phyloP scores from a whole-genome alignment of 176 grass and related monocot genomes.

The Coix lacrymajobi region DNA sequence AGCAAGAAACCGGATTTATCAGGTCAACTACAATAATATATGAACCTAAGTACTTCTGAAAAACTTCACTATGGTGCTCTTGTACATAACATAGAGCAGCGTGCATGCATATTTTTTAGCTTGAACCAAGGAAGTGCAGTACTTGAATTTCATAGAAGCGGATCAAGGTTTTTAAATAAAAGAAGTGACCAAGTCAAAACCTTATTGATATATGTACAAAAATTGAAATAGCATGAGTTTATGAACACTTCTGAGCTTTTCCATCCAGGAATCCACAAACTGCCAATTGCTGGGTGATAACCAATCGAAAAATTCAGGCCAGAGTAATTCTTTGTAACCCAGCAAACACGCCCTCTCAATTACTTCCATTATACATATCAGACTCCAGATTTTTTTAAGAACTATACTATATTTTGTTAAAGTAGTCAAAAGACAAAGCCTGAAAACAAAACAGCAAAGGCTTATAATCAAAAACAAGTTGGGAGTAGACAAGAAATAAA shows the following conservation, averaged over 20 bases:
- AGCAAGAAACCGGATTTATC: background rate
- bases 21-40: background rate
- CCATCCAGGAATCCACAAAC: background rate
- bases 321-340: background rate
- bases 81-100: background rate
- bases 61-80: background rate
- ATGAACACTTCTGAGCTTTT: background rate
- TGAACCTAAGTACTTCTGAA: background rate
- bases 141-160: background rate
- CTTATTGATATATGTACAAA: background rate
- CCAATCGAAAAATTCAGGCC: background rate
- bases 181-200: background rate
- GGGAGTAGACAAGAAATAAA: background rate
- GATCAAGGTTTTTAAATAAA: background rate
- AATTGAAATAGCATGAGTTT: background rate
- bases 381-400: background rate
- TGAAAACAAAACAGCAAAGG: background rate
- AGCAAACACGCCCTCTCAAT: background rate
- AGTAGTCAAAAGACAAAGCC: background rate
- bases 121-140: background rate
- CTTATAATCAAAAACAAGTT: background rate
- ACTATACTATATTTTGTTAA: background rate
- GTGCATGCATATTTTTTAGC: slow-evolving; percentile 4
- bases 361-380: background rate
- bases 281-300: background rate